Evolutionary conservation across 208 protist genomes (phyloP), one percentile per base, ranked within the genome.

Genomic region (Acanthamoeba royreba): DNA sequence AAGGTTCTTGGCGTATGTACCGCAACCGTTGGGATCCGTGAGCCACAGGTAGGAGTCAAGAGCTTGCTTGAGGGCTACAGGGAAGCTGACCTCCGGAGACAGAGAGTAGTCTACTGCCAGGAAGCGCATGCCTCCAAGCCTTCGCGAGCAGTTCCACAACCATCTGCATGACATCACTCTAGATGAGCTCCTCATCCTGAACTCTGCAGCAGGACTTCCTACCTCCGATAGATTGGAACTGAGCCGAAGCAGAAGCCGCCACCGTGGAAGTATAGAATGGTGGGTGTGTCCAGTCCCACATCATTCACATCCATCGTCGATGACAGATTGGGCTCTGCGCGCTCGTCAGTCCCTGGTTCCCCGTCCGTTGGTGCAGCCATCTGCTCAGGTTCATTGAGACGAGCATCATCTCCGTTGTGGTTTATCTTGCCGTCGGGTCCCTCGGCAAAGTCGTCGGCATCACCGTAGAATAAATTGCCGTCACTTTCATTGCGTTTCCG

Each of bases 61-160:
- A 9, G 47, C 45, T 46, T 88, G 79, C 52, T 88, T 88, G 79
- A 88, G 79, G 43, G 79, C 79, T 3, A 58, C 58, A 28, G 79
- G 79, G 52, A 88, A 88, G 3, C 45, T 28, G n/a, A 46, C 79
- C 31, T 88, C 79, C 17, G 79, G 79, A 28, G 79, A 28, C 19
- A 88, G 22, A 3, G 79, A 88, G 79, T 88, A 88, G 43, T 88
- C 79, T 11, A 88, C 79, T 25, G 79, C 79, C 15, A 88, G 58
- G 79, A 88, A 58, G 28, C 47, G 45, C 15, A 88, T 58, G 31
- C 79, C 79, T 17, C 38, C 79, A 28, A 88, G 79, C 52, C 42
- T 88, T 28, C 52, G 45, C 4, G 47, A 63, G 79, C 49, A 88
- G 47, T 53, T 58, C 79, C 79, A 88, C 43, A 88, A 25, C 79